phyloP scores from a whole-genome alignment of 2,329 filamentous ascomycete genomes.

The Decorospora gaudefroyi region DNA sequence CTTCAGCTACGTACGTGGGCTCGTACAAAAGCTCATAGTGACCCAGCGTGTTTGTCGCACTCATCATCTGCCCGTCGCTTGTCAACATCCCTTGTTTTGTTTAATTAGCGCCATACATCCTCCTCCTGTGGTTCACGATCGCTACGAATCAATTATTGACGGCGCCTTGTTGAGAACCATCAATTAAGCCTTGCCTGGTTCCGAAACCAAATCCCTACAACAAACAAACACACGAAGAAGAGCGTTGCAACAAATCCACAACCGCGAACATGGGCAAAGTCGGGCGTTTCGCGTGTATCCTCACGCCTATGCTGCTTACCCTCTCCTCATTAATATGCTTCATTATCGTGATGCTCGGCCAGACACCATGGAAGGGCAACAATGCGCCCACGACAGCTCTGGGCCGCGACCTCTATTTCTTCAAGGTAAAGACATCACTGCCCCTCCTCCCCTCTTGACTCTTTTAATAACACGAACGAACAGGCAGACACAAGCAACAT shows the following conservation, averaged over 20 bases:
- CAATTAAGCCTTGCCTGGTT: slow-evolving; percentile 13
- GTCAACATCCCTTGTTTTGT: neutral
- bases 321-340: slow-evolving; percentile 74
- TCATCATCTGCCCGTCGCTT: neutral
- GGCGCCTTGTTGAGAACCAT: slow-evolving; percentile 9
- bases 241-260: neutral
- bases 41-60: slow-evolving; percentile 2
- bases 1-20: slow-evolving; percentile 14
- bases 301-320: slow-evolving; percentile 81
- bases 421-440: slow-evolving; percentile 47
- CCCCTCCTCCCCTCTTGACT: neutral
- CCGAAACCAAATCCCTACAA: slow-evolving; percentile 8
- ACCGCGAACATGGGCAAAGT: slow-evolving; percentile 65
- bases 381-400: slow-evolving; percentile 46
- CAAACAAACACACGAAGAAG: neutral
- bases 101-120: neutral
- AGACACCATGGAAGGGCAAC: slow-evolving; percentile 53
- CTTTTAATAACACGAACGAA: slow-evolving; percentile 26
- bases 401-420: slow-evolving; percentile 61
- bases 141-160: slow-evolving; percentile 3
- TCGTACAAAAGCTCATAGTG: slow-evolving; percentile 16
- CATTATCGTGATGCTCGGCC: slow-evolving; percentile 61
- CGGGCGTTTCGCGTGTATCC: slow-evolving; percentile 83
- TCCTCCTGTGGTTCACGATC: slow-evolving; percentile 2
- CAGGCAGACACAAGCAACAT: slow-evolving; percentile 57